Percentiles rank a stretch among this genome's conserved stretches.
phyloP scores from a whole-genome alignment of 768 basidiomycete species.

The Obba rivulosa region DNA sequence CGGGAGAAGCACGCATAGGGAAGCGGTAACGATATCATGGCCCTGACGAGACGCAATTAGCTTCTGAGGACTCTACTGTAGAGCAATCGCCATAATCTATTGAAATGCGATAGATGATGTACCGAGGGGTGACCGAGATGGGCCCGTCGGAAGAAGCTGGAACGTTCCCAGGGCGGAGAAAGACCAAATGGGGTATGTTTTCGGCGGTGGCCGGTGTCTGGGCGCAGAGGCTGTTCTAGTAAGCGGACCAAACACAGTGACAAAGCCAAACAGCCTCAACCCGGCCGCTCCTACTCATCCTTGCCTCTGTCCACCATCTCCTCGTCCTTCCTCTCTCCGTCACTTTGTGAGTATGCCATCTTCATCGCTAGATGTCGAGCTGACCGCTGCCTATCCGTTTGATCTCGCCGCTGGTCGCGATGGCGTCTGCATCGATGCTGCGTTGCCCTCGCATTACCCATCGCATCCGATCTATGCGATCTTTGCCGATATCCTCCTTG shows the following conservation, averaged over 20 bases:
- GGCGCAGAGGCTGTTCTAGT: conserved; percentile 9
- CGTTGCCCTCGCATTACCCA: conserved; percentile 3
- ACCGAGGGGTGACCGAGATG: too few relatives aligned
- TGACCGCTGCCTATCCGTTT: background rate
- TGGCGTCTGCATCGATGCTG: conserved; percentile 1
- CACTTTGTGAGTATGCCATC: conserved; percentile 3
- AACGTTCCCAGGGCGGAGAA: background rate
- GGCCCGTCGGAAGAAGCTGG: background rate
- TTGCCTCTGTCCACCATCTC: conserved; percentile 21
- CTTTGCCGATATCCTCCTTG: conserved; percentile 24
- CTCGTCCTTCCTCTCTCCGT: conserved; percentile 9
- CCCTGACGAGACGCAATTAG: too few relatives aligned
- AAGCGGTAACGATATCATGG: too few relatives aligned
- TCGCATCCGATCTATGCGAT: conserved; percentile 35
- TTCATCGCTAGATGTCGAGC: background rate
- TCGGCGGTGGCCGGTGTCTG: conserved; percentile 11
- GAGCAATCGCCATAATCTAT: too few relatives aligned
- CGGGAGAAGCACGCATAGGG: too few relatives aligned
- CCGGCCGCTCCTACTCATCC: conserved; percentile 9
- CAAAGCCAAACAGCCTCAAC: conserved; percentile 13
- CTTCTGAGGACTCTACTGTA: too few relatives aligned
- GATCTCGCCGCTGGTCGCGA: background rate
- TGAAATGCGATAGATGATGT: too few relatives aligned
- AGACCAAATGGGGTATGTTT: conserved; percentile 3
- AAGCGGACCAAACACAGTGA: conserved; percentile 19